phyloP scores from a whole-genome alignment of 768 basidiomycete genomes.

The Tylopilus felleus region DNA sequence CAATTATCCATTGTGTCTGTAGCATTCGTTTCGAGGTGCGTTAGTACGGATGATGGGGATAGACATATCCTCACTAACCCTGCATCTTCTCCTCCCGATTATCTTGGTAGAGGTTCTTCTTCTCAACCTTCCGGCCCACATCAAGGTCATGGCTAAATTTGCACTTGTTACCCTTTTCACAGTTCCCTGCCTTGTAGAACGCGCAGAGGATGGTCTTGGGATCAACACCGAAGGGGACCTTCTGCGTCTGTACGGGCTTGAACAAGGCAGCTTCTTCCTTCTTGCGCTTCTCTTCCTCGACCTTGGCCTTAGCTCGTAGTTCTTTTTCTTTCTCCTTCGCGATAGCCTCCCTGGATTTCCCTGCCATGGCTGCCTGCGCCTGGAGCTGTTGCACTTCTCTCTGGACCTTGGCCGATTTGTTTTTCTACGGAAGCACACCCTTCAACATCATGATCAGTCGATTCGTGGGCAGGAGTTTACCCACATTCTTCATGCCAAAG shows the following conservation, averaged over 20 bases:
- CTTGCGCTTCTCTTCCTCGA: conserved; percentile 76
- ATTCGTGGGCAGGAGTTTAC: conserved; percentile 26
- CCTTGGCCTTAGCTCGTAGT: conserved; percentile 67
- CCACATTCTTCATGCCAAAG: conserved; percentile 84
- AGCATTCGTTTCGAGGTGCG: background rate
- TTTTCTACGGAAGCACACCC: conserved; percentile 59
- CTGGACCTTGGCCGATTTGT: conserved; percentile 91
- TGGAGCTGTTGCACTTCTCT: conserved; percentile 78
- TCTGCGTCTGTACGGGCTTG: conserved; percentile 77
- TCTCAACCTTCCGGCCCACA: conserved; percentile 87
- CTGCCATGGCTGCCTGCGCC: conserved; percentile 65
- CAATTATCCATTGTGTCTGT: conserved; percentile 96
- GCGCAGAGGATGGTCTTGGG: conserved; percentile 93
- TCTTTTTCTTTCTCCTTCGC: conserved; percentile 88
- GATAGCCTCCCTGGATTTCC: conserved; percentile 75
- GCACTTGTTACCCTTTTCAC: conserved; percentile 93
- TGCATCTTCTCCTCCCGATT: conserved; percentile 72
- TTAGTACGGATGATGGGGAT: background rate
- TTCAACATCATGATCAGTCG: conserved; percentile 7
- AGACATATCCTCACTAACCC: conserved; percentile 43
- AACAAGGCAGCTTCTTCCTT: conserved; percentile 85
- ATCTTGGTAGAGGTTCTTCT: conserved; percentile 94
- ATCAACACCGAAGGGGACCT: conserved; percentile 92
- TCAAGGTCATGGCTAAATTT: conserved; percentile 96
- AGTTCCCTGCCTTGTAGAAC: conserved; percentile 88